Conservation (phyloP, 139 green algal species). For the Raphidocelis subcapitata region DNA sequence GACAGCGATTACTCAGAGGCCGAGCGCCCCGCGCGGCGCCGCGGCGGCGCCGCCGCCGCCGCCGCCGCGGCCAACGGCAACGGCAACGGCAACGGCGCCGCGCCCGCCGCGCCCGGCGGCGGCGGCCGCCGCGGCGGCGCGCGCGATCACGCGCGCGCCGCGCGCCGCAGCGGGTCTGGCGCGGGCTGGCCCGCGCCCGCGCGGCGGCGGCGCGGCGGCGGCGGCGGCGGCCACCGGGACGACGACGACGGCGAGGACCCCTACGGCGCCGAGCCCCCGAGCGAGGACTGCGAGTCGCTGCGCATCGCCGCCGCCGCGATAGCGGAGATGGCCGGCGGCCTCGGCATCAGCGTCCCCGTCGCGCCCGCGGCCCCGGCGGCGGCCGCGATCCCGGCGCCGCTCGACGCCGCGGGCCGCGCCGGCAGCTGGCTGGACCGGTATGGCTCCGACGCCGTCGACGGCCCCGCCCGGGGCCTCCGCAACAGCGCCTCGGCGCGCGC, state of each 20-base stretch:
- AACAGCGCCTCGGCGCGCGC: too few species aligned
- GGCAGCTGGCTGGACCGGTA: too few species aligned
- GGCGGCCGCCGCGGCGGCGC: slow-evolving; percentile 8
- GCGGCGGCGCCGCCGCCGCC: too few species aligned
- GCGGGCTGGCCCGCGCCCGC: too few species aligned
- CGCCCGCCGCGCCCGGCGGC: background rate
- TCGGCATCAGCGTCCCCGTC: background rate
- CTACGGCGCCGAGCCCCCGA: slow-evolving; percentile 6
- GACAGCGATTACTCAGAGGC: background rate
- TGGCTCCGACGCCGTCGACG: too few species aligned
- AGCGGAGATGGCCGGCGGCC: slow-evolving; percentile 13
- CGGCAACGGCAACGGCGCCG: slow-evolving; percentile 2
- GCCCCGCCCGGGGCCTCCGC: too few species aligned
- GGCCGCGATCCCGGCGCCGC: too few species aligned
- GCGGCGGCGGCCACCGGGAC: slow-evolving; percentile 1
- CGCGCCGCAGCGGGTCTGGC: background rate
- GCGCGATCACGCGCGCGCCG: slow-evolving; percentile 16
- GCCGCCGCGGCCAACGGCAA: background rate
- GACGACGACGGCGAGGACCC: background rate
- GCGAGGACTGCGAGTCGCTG: slow-evolving; percentile 17
- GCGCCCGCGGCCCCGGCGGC: background rate
- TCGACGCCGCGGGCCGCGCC: too few species aligned
- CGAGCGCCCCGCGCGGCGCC: too few species aligned
- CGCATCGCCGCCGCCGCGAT: slow-evolving; percentile 22
- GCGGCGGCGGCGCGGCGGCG: background rate